These are phyloP conservation scores for Porcisia deanei DNA, from an alignment of 208 protist genomes.

Conservation along the genomic window DNA sequence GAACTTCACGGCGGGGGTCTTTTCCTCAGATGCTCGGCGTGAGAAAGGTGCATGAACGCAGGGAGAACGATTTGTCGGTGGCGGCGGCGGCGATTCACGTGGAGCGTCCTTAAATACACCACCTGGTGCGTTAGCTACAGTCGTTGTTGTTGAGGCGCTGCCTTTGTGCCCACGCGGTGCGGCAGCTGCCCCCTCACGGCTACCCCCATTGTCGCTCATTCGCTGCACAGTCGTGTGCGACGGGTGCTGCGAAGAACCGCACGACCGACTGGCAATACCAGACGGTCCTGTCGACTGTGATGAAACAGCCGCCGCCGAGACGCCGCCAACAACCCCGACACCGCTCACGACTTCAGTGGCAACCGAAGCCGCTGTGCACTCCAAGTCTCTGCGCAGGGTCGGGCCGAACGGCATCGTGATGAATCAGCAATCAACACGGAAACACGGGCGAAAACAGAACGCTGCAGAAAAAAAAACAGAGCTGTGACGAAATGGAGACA, in stretches of 20 bases:
- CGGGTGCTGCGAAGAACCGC: constrained; percentile 14
- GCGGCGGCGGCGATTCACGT: not conserved
- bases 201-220: not conserved
- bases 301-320: not conserved
- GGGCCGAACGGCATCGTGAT: constrained; percentile 23
- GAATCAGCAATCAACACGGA: not conserved
- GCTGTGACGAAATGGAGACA: not conserved
- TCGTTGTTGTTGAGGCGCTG: not conserved
- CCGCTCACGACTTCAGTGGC: constrained; percentile 11
- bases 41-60: not conserved
- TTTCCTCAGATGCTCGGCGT: not conserved
- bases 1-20: not conserved
- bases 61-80: not conserved
- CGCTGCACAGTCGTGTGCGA: constrained; percentile 26
- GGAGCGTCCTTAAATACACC: no score
- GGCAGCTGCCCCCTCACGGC: constrained; percentile 4
- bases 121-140: not conserved
- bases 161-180: constrained; percentile 20
- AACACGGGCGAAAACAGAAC: not conserved
- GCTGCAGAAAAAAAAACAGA: not conserved
- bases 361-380: constrained; percentile 27
- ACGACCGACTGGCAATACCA: constrained; percentile 1
- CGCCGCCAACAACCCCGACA: constrained; percentile 10
- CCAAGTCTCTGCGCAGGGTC: constrained; percentile 15
- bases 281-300: constrained; percentile 4